Conservation (phyloP, 495 filamentous ascomycete genomes). For the Entonaema liquescens region DNA sequence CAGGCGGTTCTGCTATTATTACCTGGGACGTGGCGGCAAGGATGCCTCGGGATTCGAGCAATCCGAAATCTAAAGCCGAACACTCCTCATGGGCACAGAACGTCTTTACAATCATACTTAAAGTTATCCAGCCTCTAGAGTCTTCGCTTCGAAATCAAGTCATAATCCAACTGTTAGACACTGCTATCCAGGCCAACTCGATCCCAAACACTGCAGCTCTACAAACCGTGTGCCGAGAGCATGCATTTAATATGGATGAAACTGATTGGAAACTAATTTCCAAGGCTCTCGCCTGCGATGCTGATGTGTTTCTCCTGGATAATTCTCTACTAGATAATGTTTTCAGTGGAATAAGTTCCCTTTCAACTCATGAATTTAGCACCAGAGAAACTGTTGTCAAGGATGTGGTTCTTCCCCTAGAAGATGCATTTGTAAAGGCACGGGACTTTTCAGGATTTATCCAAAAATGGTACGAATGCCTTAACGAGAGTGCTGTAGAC, state of each 20-base stretch:
- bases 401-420: conserved; percentile 64
- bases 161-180: conserved; percentile 40
- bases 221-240: conserved; percentile 51
- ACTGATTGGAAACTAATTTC: conserved; percentile 70
- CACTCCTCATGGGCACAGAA: conserved; percentile 73
- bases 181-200: conserved; percentile 37
- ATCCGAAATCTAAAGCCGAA: conserved; percentile 60
- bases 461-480: conserved; percentile 69
- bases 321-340: conserved; percentile 20
- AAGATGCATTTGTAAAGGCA: conserved; percentile 69
- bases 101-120: conserved; percentile 62
- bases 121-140: conserved; percentile 22
- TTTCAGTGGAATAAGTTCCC: conserved; percentile 35
- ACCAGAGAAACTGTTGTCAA: conserved; percentile 41
- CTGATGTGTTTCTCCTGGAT: conserved; percentile 69
- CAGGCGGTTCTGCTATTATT: conserved; percentile 50
- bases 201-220: conserved; percentile 47
- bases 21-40: conserved; percentile 68
- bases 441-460: conserved; percentile 74
- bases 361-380: conserved; percentile 24
- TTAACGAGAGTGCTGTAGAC: conserved; percentile 55
- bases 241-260: conserved; percentile 48
- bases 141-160: conserved; percentile 31
- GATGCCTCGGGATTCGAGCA: conserved; percentile 62
- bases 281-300: conserved; percentile 69